Conservation (phyloP, 352 stramenopile species). For the Detonula confervacea region DNA sequence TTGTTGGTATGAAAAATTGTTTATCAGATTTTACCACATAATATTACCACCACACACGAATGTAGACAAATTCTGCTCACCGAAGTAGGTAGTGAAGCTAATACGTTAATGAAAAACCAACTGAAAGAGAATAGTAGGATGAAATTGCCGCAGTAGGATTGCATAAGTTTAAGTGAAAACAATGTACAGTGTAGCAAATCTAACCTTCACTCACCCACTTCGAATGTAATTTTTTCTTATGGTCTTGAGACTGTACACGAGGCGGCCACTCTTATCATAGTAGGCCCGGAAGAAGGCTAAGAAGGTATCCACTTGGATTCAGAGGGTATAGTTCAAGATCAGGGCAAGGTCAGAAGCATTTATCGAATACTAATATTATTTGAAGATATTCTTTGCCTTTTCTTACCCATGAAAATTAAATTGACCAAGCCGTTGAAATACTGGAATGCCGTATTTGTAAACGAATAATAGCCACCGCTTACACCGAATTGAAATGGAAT, state of each 20-base stretch:
- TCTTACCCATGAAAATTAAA: conserved; percentile 35
- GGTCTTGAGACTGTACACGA: conserved; percentile 47
- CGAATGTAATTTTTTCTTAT: conserved; percentile 49
- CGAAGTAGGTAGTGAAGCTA: conserved; percentile 36
- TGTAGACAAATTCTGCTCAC: conserved; percentile 5
- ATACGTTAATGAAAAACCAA: conserved; percentile 51
- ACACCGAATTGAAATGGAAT: conserved; percentile 68
- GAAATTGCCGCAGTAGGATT: too few species aligned
- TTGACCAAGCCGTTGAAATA: conserved; percentile 34
- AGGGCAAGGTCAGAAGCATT: not conserved
- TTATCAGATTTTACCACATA: too few species aligned
- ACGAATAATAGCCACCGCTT: conserved; percentile 49
- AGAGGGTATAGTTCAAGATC: not conserved
- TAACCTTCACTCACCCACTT: conserved; percentile 29
- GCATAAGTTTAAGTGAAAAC: too few species aligned
- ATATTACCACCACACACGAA: not conserved
- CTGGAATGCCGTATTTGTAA: conserved; percentile 1
- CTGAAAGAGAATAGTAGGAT: too few species aligned
- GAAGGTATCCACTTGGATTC: conserved; percentile 65
- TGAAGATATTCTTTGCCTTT: too few species aligned
- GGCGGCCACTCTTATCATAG: conserved; percentile 34
- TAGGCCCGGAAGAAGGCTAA: conserved; percentile 65
- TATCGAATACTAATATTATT: too few species aligned
- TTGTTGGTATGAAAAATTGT: not conserved
- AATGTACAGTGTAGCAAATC: not conserved